Percentiles rank a stretch among this genome's conserved stretches.
These are phyloP conservation scores for Glomus cerebriforme DNA, from an alignment of 192 early-diverging fungal genomes.

Conservation along the genomic window DNA sequence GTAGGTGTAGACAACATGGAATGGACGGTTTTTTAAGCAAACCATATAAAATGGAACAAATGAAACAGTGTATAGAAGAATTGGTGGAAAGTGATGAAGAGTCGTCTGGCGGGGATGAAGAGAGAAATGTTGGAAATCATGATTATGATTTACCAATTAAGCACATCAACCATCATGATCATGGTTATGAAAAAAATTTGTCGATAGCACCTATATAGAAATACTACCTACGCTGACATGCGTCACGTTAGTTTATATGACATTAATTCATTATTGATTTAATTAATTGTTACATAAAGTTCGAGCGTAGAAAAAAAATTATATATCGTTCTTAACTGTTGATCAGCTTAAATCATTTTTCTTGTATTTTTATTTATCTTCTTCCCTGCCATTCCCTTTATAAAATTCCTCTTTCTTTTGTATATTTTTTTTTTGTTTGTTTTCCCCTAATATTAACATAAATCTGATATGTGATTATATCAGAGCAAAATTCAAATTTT, in stretches of 20 bases:
- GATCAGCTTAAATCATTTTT: not conserved
- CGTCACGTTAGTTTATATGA: not conserved
- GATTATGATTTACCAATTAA: not conserved
- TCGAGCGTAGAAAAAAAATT: not conserved
- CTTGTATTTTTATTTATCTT: not conserved
- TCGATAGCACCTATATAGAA: not conserved
- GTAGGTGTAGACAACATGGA: not conserved
- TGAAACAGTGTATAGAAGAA: not conserved
- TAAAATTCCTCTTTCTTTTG: not conserved
- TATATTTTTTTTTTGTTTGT: not conserved
- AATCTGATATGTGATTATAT: not conserved
- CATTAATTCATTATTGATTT: not conserved
- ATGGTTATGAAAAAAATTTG: not conserved
- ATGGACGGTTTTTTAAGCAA: slow-evolving; percentile 4
- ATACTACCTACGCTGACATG: not conserved
- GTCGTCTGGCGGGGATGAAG: not conserved
- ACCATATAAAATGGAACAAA: slow-evolving; percentile 2
- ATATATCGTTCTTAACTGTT: not conserved
- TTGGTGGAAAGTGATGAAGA: not conserved
- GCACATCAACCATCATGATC: not conserved
- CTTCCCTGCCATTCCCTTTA: not conserved
- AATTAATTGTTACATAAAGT: not conserved
- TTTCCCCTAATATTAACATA: not conserved
- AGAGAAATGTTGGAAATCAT: not conserved
- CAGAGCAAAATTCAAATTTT: not conserved